Conservation (phyloP, 768 basidiomycete species). For the Tephrocybe rancida region DNA sequence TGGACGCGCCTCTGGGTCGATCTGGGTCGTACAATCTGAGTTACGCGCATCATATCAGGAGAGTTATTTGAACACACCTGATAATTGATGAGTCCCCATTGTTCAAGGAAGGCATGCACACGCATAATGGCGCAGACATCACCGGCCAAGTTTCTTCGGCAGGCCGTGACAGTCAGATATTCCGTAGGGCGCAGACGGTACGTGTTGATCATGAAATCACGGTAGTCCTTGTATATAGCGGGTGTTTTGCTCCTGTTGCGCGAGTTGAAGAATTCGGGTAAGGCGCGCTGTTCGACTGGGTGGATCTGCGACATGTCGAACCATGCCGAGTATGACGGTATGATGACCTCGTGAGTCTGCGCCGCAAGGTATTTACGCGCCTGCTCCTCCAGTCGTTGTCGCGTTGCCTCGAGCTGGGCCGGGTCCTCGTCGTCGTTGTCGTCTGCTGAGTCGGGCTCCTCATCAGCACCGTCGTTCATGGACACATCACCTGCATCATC, state of each 20-base stretch:
- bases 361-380: slow-evolving; percentile 94
- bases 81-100: slow-evolving; percentile 99
- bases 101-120: slow-evolving; percentile 97
- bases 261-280: slow-evolving; percentile 98
- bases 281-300: slow-evolving; percentile 85
- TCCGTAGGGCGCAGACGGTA: slow-evolving; percentile 92
- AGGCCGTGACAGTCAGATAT: slow-evolving; percentile 97
- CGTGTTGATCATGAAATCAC: slow-evolving; percentile 99
- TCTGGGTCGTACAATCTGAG: slow-evolving; percentile 45
- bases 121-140: slow-evolving; percentile 99
- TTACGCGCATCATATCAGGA: not conserved
- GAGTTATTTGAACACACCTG: slow-evolving; percentile 59
- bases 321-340: slow-evolving; percentile 98
- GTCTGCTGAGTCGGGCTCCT: slow-evolving; percentile 76
- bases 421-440: slow-evolving; percentile 88
- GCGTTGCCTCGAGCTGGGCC: slow-evolving; percentile 79
- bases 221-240: slow-evolving; percentile 97
- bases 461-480: slow-evolving; percentile 79
- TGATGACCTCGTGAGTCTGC: slow-evolving; percentile 95
- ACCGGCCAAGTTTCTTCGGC: slow-evolving; percentile 92
- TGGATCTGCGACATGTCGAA: slow-evolving; percentile 96
- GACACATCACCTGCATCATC: slow-evolving; percentile 77
- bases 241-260: slow-evolving; percentile 95
- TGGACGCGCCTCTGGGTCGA: slow-evolving; percentile 95
- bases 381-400: slow-evolving; percentile 79